phyloP scores from a whole-genome alignment of 75 land plant genomes.

The Cunninghamia lanceolata region DNA sequence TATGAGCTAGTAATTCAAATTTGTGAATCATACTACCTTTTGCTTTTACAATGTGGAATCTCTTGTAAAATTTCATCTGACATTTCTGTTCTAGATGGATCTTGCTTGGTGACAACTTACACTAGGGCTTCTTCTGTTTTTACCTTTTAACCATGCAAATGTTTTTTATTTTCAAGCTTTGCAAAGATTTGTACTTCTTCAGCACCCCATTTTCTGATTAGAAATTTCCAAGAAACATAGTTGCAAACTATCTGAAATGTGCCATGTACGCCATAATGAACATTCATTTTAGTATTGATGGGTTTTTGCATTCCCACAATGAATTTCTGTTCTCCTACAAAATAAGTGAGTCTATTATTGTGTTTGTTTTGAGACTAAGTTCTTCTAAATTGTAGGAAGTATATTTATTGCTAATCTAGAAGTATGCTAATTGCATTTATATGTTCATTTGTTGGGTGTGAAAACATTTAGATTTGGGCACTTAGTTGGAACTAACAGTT shows the following conservation, averaged over 20 bases:
- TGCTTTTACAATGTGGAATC: neutral
- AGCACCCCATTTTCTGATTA: neutral
- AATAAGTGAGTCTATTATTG: neutral
- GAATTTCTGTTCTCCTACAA: neutral
- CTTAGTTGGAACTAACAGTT: neutral
- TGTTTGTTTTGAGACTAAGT: neutral
- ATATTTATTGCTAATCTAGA: neutral
- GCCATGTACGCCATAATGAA: neutral
- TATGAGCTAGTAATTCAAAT: neutral
- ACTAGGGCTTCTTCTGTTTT: neutral
- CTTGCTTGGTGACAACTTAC: neutral
- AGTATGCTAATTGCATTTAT: neutral
- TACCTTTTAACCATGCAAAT: neutral
- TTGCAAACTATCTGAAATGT: neutral
- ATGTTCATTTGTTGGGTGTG: neutral
- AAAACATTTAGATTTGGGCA: neutral
- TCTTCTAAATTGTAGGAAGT: too few species aligned
- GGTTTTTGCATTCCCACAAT: neutral
- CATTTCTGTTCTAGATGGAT: neutral
- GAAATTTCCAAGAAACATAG: neutral
- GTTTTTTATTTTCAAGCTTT: neutral
- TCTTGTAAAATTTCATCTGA: neutral
- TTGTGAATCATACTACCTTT: neutral
- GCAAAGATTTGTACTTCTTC: neutral
- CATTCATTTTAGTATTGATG: neutral